These are phyloP conservation scores for Myxozyma neglecta DNA, from an alignment of 805 yeast species.

Conservation along the genomic window DNA sequence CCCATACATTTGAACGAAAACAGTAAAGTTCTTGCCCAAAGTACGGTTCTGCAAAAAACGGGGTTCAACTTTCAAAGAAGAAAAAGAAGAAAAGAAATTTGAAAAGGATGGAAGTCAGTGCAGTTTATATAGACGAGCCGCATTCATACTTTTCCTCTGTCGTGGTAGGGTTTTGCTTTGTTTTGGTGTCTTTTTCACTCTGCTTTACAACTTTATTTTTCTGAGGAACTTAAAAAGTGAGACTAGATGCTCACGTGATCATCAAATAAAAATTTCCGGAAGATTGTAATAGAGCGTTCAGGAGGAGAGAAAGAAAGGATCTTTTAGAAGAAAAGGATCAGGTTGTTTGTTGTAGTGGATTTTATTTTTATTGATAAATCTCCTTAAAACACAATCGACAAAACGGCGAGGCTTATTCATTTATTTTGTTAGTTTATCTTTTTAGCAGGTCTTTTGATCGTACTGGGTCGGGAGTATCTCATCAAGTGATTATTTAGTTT, in stretches of 20 bases:
- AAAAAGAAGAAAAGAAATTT: slow-evolving; percentile 15
- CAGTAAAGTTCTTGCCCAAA: neutral
- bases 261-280: slow-evolving; percentile 2
- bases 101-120: neutral
- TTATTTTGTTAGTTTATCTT: too few species aligned
- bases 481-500: too few species aligned
- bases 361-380: too few species aligned
- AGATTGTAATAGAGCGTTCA: neutral
- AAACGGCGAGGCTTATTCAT: too few species aligned
- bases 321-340: neutral
- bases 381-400: too few species aligned
- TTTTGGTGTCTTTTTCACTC: too few species aligned
- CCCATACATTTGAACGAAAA: neutral
- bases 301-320: too few species aligned
- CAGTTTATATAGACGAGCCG: neutral
- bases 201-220: neutral
- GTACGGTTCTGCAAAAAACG: slow-evolving; percentile 12
- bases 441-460: too few species aligned
- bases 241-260: slow-evolving; percentile 2
- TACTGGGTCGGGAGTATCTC: too few species aligned
- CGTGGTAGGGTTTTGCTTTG: too few species aligned
- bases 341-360: too few species aligned
- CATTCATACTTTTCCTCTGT: too few species aligned
- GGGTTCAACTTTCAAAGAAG: slow-evolving; percentile 29
- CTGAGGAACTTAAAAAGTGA: neutral